phyloP scores from a whole-genome alignment of 75 land plant genomes.

The Chamaecyparis obtusa region DNA sequence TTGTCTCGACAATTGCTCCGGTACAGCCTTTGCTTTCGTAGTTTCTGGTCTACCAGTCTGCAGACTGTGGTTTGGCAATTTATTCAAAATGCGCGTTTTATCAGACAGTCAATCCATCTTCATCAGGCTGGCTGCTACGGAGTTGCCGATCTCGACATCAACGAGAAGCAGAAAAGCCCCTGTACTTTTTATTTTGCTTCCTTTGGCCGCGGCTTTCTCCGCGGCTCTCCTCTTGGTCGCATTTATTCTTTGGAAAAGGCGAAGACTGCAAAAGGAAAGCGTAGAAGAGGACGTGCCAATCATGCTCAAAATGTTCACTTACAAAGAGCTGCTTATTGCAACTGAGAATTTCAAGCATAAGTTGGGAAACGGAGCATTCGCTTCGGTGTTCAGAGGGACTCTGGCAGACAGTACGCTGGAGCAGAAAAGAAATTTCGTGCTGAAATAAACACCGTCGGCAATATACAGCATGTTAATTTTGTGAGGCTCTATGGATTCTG shows the following conservation, averaged over 20 bases:
- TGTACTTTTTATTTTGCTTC: neutral
- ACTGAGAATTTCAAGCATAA: constrained; percentile 19
- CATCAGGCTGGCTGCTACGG: no score
- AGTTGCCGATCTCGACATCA: no score
- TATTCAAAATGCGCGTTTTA: no score
- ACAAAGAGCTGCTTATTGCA: constrained; percentile 20
- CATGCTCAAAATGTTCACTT: neutral
- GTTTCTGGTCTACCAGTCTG: no score
- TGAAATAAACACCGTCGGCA: constrained; percentile 16
- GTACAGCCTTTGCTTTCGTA: no score
- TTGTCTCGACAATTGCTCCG: no score
- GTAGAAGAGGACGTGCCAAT: neutral
- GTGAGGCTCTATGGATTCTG: constrained; percentile 35
- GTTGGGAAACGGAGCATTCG: constrained; percentile 20
- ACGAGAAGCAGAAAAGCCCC: neutral
- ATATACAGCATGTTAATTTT: constrained; percentile 23
- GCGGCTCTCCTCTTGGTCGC: no score
- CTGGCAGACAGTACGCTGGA: neutral
- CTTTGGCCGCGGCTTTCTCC: neutral
- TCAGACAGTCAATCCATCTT: no score
- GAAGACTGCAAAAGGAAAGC: no score
- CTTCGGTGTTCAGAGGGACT: constrained; percentile 23
- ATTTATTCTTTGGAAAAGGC: neutral
- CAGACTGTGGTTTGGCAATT: no score
- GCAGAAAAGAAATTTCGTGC: no score